Conservation (phyloP, 306 rosid species). For the Oxytropis ochrocephala region DNA sequence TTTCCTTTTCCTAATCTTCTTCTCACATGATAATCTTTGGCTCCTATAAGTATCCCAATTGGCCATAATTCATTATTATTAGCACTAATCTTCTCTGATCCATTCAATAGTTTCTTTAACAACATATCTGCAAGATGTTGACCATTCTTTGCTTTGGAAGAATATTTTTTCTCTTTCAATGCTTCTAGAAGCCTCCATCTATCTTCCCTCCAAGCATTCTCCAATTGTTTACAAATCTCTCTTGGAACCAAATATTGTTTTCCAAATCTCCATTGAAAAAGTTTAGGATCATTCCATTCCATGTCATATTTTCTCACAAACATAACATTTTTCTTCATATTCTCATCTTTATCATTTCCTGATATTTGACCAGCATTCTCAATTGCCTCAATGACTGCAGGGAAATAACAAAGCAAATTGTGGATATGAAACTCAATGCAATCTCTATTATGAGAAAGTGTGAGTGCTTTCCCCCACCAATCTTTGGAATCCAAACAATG, state of each 20-base stretch:
- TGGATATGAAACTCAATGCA: constrained; percentile 75
- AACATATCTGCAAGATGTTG: constrained; percentile 42
- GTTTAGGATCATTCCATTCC: constrained; percentile 76
- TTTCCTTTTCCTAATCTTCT: constrained; percentile 58
- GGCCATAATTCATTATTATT: constrained; percentile 36
- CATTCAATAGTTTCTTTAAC: constrained; percentile 38
- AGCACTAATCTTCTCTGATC: constrained; percentile 13
- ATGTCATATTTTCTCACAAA: constrained; percentile 50
- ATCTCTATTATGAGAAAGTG: constrained; percentile 54
- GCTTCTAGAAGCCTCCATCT: constrained; percentile 66
- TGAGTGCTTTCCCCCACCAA: constrained; percentile 74
- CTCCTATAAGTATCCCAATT: constrained; percentile 40
- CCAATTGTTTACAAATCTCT: constrained; percentile 51
- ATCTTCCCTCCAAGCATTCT: constrained; percentile 66
- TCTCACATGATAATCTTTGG: constrained; percentile 59
- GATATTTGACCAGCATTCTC: constrained; percentile 71
- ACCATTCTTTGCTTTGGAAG: constrained; percentile 44
- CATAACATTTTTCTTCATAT: constrained; percentile 58
- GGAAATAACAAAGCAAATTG: constrained; percentile 62
- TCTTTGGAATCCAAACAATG: constrained; percentile 63
- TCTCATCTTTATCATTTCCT: constrained; percentile 62
- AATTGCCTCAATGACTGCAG: constrained; percentile 78
- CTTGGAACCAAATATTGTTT: constrained; percentile 79
- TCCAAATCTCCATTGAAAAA: constrained; percentile 88
- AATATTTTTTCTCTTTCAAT: constrained; percentile 43